These are phyloP conservation scores for Globisporangium takayamanum DNA, from an alignment of 352 stramenopile genomes.

Conservation along the genomic window DNA sequence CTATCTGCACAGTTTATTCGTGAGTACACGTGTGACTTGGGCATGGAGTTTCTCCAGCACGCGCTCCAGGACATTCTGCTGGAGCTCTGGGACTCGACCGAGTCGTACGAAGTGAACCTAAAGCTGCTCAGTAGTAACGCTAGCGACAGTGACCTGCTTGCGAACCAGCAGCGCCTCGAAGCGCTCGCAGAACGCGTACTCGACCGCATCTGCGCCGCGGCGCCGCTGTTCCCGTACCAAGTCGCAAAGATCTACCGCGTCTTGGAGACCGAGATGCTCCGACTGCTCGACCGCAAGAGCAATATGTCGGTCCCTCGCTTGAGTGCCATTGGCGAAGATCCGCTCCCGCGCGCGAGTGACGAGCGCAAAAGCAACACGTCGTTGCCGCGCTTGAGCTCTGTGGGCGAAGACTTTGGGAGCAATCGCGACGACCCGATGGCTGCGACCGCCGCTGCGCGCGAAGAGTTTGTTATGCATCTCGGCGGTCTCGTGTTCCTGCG, in stretches of 20 bases:
- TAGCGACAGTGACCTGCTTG: slow-evolving; percentile 31
- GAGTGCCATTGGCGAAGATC: slow-evolving; percentile 42
- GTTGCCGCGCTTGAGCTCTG: slow-evolving; percentile 44
- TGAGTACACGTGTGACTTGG: slow-evolving; percentile 71
- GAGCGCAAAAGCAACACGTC: slow-evolving; percentile 30
- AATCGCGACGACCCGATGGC: background rate
- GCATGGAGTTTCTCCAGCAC: slow-evolving; percentile 54
- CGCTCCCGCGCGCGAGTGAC: slow-evolving; percentile 17
- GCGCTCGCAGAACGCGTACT: slow-evolving; percentile 44
- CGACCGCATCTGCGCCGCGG: slow-evolving; percentile 37
- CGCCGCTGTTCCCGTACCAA: slow-evolving; percentile 60
- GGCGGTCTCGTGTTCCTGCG: slow-evolving; percentile 73
- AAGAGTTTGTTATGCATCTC: slow-evolving; percentile 75
- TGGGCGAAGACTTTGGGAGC: slow-evolving; percentile 35
- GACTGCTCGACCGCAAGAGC: slow-evolving; percentile 53
- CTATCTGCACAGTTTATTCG: slow-evolving; percentile 37
- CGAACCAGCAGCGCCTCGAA: slow-evolving; percentile 50
- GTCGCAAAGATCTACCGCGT: slow-evolving; percentile 74
- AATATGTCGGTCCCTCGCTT: slow-evolving; percentile 41
- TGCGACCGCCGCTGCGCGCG: slow-evolving; percentile 26
- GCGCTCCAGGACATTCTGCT: slow-evolving; percentile 47
- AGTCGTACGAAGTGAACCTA: slow-evolving; percentile 66
- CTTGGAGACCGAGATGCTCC: slow-evolving; percentile 63
- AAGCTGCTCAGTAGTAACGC: slow-evolving; percentile 19
- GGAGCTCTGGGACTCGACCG: slow-evolving; percentile 37